These are phyloP conservation scores for Wolfiporia cocos DNA, from an alignment of 1,284 basidiomycete species.

Conservation along the genomic window DNA sequence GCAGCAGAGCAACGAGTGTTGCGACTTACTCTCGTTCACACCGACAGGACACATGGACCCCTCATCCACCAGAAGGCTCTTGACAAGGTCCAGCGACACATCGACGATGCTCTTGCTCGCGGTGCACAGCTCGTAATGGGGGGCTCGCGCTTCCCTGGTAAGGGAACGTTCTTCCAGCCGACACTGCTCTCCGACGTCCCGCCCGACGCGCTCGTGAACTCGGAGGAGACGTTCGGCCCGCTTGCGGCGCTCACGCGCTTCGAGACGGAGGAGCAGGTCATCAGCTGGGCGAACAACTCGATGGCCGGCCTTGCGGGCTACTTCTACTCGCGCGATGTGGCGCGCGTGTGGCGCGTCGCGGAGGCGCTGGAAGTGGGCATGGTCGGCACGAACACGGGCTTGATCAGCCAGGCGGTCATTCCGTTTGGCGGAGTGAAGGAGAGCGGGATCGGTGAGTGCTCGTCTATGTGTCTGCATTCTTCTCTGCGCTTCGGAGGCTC, in stretches of 20 bases:
- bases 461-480: no score
- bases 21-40: background rate
- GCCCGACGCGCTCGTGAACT: constrained; percentile 49
- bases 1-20: constrained; percentile 14
- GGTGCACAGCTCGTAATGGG: constrained; percentile 90
- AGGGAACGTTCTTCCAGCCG: constrained; percentile 76
- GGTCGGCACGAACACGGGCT: constrained; percentile 86
- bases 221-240: constrained; percentile 90
- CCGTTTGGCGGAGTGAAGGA: constrained; percentile 95
- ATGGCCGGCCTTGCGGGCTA: constrained; percentile 90
- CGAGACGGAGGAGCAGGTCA: constrained; percentile 88
- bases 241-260: constrained; percentile 79
- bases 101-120: constrained; percentile 76
- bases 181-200: constrained; percentile 91
- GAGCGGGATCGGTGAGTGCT: constrained; percentile 63
- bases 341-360: constrained; percentile 95
- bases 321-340: constrained; percentile 89
- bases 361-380: constrained; percentile 95
- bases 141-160: constrained; percentile 57
- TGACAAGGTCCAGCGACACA: constrained; percentile 84
- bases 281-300: constrained; percentile 80
- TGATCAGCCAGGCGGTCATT: constrained; percentile 76
- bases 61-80: constrained; percentile 86
- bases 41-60: constrained; percentile 83
- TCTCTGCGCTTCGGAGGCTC: no score